Evolutionary conservation across 768 basidiomycete species (phyloP), one percentile per base, ranked within the genome.

Genomic region (Pulveroboletus sp.): DNA sequence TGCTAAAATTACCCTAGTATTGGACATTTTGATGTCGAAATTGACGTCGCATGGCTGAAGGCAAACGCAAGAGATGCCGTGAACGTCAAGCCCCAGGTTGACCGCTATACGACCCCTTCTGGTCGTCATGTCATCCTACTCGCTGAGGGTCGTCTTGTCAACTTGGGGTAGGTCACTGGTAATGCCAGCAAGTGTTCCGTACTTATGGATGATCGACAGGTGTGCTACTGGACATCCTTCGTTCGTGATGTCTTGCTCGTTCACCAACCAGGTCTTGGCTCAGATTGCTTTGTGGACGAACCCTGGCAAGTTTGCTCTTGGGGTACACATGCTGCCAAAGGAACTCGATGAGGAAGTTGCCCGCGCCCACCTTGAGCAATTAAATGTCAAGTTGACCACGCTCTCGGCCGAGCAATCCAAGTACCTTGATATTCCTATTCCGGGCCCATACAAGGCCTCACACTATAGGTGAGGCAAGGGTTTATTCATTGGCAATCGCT

Each of bases 211-310:
- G 15, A 8, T 57, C 8, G 40, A 44, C 44, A 88, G 86, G 47
- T 98, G 95, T 71, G 95, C 93, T 36, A 98, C 95, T 60, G 95
- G 95, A 50, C 95, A 99, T 73, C 95, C 96, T 32, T 98, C 95
- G 39, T 97, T 94, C 73, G 96, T 99, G 75, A 99, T 99, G 96
- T 98, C 95, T 15, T 98, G 94, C 79, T 99, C 96, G 38, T 99
- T 99, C 79, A 74, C 92, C 68, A 99, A 99, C 81, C 96, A 99
- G 73, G 90, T 93, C 55, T 80, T 99, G 62, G 95, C 95, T 28
- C 94, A 96, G 75, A 97, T 99, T 65, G 94, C 93, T 21, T 85
- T 99, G 68, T 99, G 93, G 93, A 94, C 90, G 39, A 89, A 83
- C 57, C 82, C 86, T 31, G 84, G 85, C 71, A 84, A 86, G 67